A percentile compares a stretch with the other conserved stretches of the same genome.
These are phyloP conservation scores for Xerocomus potaroensis DNA, from an alignment of 768 basidiomycete species.

Conservation along the genomic window DNA sequence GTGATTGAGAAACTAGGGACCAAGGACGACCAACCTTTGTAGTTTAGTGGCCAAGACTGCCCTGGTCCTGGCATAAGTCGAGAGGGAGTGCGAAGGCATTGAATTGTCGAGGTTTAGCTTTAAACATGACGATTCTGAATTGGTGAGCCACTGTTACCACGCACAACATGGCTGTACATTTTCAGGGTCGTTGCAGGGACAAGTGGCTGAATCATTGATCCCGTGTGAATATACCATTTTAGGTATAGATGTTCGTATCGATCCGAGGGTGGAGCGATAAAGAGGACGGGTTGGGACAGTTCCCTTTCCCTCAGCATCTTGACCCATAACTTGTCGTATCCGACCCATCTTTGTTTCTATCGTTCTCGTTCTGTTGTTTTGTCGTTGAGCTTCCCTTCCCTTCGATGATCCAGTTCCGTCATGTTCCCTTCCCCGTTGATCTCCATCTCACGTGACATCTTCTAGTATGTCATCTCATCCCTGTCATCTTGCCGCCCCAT, in stretches of 20 bases:
- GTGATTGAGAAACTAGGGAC: neutral
- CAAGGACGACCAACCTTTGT: constrained; percentile 10
- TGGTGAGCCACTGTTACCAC: too few relatives aligned
- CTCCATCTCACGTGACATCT: constrained; percentile 8
- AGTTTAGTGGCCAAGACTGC: constrained; percentile 9
- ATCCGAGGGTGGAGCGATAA: constrained; percentile 27
- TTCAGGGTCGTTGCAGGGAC: neutral
- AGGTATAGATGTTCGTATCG: too few relatives aligned
- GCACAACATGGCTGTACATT: neutral
- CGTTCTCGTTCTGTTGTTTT: neutral
- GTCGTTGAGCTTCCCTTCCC: neutral
- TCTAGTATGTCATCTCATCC: constrained; percentile 9
- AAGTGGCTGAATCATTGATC: neutral
- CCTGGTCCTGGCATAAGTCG: constrained; percentile 15
- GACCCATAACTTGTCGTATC: constrained; percentile 17
- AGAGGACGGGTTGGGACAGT: constrained; percentile 3
- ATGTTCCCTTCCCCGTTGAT: constrained; percentile 8
- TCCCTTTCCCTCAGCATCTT: constrained; percentile 6
- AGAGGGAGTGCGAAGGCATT: neutral
- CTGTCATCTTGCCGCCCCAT: too few relatives aligned
- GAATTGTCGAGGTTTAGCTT: neutral
- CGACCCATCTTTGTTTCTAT: neutral
- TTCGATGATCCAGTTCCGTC: neutral
- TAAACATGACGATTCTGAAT: neutral
- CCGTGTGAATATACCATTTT: too few relatives aligned